Evolutionary conservation across 306 rosid genomes (phyloP), one percentile per base, ranked within the genome.

Genomic region (Purshia tridentata): DNA sequence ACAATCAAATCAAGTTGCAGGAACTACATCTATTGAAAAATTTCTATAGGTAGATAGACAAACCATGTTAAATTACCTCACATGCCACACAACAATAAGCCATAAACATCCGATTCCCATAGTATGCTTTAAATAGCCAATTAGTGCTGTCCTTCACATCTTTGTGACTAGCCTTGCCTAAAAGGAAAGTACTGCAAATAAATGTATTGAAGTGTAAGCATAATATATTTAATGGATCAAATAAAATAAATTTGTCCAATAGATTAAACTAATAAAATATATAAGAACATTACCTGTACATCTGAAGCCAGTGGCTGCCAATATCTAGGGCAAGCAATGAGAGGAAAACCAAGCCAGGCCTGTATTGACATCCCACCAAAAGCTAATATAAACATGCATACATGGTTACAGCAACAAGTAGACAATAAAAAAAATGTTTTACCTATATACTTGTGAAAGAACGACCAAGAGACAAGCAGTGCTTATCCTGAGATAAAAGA

Each of bases 301-400:
- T 91, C 85, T 94, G 99, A 68, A 94, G 77, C 99, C 99, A 94
- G 87, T 94, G 99, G 93, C 99, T 94, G 29, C 80, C 87, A 85
- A 94, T 91, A 81, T 94, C 99, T 74, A 94, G 83, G 73, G 99
- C 96, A 53, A 94, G 97, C 83, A 94, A 78, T 79, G 93, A 89
- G 83, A 91, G 65, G 81, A 93, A 93, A 80, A 78, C 73, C 73
- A 89, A 76, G 78, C 97, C 92, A 80, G 98, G 98, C 92, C 98
- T 91, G 81, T 79, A 90, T 76, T 81, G 54, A 74, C 71, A 41
- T 39, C 80, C 77, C 78, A 41, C 72, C 67, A 59, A 59, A 77
- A 83, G 61, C 80, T 77, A 80, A 86, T 83, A 80, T 60, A 54
- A 52, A 49, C 57, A 72, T 37, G 78, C 79, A 69, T 44, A 74